Base-by-base conservation (phyloP, 2,329 filamentous ascomycete genomes). In the Colletotrichum liriopes region DNA sequence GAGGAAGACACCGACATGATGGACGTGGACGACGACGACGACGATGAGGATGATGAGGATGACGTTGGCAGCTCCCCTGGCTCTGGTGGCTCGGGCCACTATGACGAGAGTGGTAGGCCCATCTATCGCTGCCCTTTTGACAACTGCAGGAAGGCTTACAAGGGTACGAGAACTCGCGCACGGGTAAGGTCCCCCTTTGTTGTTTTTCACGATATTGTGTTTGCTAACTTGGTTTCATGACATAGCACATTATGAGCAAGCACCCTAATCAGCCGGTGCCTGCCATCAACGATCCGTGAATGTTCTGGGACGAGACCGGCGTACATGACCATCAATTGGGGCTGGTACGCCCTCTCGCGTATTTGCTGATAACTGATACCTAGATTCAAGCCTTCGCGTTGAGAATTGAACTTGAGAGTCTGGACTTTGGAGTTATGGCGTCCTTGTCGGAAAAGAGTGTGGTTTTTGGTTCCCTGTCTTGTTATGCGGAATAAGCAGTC, bases 191-290 rank as follows among this genome's bases (percentile, higher is more conserved):
- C 5, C 20, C 23, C 23, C 12, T 14, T 8, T 12, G 5, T 9
- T 11, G 20, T 6, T 23, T 29, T 16, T 5, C 20, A 32, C 6
- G 29, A 32, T 32, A 1, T 32, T 32, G 9, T n/a, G 20, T 16
- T 16, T 39, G 54, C 54, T 56, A 20, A 56, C 54, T 26, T 37
- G 11, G 1, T 16, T 39, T 14, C 23, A 37, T 26, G 5, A 23
- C 12, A 39, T 56, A 56, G 54, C 54, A 56, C 54, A 39, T 56
- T 14, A 56, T 16, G 35, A 20, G 23, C 18, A 56, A 56, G n/a
- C 54, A 56, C n/a, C 54, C 54, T 4, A 26, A 56, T 3, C 35
- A 56, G n/a, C 54, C 54, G 35, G 35, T 39, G 11, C 35, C 54
- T n/a, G 32, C n/a, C 32, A 39, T 56, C 54, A 56, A 39, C 35